Conservation (phyloP, 2,329 filamentous ascomycete species). For the Furcasterigmium furcatum region DNA sequence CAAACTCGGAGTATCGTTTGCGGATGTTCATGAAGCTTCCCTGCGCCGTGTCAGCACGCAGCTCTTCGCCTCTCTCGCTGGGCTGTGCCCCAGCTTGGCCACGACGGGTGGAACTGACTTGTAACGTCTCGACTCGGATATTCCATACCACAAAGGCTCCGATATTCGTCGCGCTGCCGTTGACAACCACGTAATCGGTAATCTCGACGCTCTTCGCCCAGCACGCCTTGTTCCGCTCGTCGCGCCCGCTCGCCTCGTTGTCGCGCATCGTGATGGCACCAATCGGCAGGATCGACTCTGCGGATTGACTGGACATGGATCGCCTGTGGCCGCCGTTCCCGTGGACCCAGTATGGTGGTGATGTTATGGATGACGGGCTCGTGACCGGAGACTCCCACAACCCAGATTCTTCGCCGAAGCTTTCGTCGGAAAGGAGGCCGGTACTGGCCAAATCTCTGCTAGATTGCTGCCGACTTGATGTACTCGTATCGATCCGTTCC, state of each 20-base stretch:
- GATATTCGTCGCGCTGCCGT: constrained; percentile 52
- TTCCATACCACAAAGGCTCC: constrained; percentile 98
- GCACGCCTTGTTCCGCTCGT: constrained; percentile 54
- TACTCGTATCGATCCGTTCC: background rate
- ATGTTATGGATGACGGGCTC: constrained; percentile 22
- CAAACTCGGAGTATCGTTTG: constrained; percentile 90
- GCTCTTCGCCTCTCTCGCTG: too few species aligned
- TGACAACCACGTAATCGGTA: constrained; percentile 53
- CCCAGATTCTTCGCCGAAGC: background rate
- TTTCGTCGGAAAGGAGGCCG: background rate
- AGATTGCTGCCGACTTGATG: too few species aligned
- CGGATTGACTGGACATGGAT: constrained; percentile 40
- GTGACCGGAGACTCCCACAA: constrained; percentile 5
- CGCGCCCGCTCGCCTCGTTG: constrained; percentile 52
- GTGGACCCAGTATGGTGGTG: constrained; percentile 43
- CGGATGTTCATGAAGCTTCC: constrained; percentile 60
- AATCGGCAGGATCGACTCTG: constrained; percentile 42
- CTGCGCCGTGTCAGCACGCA: constrained; percentile 28
- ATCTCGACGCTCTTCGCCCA: constrained; percentile 64
- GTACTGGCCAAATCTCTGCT: too few species aligned
- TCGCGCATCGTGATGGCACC: constrained; percentile 61
- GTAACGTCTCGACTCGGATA: constrained; percentile 81
- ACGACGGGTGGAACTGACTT: constrained; percentile 53
- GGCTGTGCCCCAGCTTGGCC: constrained; percentile 4
- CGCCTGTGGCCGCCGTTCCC: constrained; percentile 28